A percentile compares a stretch with the other conserved stretches of the same genome.
Conservation (phyloP, 148 eudicot species). For the Rhododendron ferrugineum region DNA sequence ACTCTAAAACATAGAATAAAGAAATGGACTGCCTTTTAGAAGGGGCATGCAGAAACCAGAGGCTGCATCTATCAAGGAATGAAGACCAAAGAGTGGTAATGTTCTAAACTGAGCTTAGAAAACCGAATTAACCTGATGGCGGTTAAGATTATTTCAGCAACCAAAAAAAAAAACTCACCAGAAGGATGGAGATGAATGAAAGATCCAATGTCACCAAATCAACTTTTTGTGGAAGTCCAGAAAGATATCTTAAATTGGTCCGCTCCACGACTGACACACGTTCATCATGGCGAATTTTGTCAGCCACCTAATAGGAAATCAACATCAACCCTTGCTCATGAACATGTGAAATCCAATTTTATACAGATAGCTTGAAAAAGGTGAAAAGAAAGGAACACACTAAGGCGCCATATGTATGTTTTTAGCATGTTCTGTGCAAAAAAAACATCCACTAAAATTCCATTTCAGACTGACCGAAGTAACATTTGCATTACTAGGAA, state of each 20-base stretch:
- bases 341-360: neutral
- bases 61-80: neutral
- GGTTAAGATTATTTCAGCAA: neutral
- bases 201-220: conserved; percentile 96
- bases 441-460: neutral
- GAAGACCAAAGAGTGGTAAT: neutral
- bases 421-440: conserved; percentile 4
- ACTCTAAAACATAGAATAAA: neutral
- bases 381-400: neutral
- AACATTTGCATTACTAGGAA: neutral
- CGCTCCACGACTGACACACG: conserved; percentile 77
- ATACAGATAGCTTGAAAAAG: neutral
- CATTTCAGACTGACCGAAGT: neutral
- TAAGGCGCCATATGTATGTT: neutral
- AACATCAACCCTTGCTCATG: neutral
- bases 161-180: conserved; percentile 40
- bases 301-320: conserved; percentile 62
- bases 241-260: conserved; percentile 85
- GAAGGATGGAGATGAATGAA: conserved; percentile 89
- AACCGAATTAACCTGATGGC: neutral
- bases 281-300: conserved; percentile 83
- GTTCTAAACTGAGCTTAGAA: neutral
- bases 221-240: conserved; percentile 91
- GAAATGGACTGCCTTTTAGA: neutral
- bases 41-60: neutral